Conservation (phyloP, 169 alveolate species). For the Cryptosporidium felis region DNA sequence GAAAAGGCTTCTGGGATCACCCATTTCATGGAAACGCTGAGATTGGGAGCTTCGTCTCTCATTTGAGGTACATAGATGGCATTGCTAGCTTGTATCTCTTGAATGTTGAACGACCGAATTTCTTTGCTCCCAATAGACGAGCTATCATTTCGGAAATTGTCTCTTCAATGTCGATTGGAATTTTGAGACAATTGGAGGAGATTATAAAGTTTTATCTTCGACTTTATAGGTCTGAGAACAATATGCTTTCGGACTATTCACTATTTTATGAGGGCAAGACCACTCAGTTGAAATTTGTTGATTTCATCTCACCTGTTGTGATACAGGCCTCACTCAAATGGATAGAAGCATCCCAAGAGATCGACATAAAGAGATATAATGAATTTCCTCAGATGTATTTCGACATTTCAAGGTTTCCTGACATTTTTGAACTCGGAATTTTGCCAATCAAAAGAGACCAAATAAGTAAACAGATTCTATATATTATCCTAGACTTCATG, state of each 20-base stretch:
- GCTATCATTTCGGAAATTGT: not conserved
- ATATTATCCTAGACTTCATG: not conserved
- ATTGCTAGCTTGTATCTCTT: conserved; percentile 5
- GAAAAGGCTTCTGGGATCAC: not conserved
- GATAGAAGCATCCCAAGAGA: conserved; percentile 28
- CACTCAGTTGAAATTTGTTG: not conserved
- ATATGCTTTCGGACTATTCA: not conserved
- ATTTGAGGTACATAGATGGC: conserved; percentile 13
- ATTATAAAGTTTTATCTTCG: not conserved
- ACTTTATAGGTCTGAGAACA: not conserved
- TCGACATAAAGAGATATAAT: not conserved
- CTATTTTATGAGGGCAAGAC: not conserved
- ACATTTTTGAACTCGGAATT: not conserved
- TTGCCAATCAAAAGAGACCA: conserved; percentile 1
- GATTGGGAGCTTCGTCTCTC: conserved; percentile 3
- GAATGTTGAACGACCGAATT: conserved; percentile 11
- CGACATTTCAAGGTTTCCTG: not conserved
- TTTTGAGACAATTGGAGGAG: not conserved
- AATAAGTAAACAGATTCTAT: conserved; percentile 24
- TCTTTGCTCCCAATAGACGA: conserved; percentile 7
- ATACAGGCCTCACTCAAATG: conserved; percentile 20
- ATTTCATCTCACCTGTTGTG: conserved; percentile 7
- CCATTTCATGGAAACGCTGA: not conserved
- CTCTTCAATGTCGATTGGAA: not conserved
- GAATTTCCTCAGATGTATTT: not conserved